Evolutionary conservation across 805 yeast genomes (phyloP).

Genomic region (Nakazawaea holstii): DNA sequence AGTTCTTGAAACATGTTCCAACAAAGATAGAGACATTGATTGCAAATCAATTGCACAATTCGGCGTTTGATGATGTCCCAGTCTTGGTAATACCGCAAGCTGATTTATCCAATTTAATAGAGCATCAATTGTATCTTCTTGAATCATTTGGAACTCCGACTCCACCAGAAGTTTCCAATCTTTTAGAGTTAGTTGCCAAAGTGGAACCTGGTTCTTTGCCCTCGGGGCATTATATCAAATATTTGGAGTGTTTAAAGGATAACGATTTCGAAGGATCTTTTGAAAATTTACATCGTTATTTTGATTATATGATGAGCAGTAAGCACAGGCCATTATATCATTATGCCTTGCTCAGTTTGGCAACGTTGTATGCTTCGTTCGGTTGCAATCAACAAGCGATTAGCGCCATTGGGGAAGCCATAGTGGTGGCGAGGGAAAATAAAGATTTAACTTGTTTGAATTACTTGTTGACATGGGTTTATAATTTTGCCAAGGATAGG

Average conservation of each 20-base stretch:
- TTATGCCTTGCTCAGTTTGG: slow-evolving; percentile 68
- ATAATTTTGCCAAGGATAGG: slow-evolving; percentile 60
- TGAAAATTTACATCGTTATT: slow-evolving; percentile 53
- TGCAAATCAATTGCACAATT: background rate
- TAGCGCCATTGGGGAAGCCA: slow-evolving; percentile 80
- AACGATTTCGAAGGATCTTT: slow-evolving; percentile 60
- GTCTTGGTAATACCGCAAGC: slow-evolving; percentile 39
- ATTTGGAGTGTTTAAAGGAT: slow-evolving; percentile 50
- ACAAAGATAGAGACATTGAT: slow-evolving; percentile 12
- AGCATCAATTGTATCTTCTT: slow-evolving; percentile 46
- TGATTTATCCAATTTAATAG: slow-evolving; percentile 44
- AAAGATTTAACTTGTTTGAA: slow-evolving; percentile 70
- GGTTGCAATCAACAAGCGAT: slow-evolving; percentile 65
- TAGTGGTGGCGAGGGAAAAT: slow-evolving; percentile 80
- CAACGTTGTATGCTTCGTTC: slow-evolving; percentile 65
- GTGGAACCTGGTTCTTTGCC: slow-evolving; percentile 38
- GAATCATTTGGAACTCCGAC: slow-evolving; percentile 49
- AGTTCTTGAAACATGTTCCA: slow-evolving; percentile 16
- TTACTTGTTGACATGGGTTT: slow-evolving; percentile 68
- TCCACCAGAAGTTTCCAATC: slow-evolving; percentile 35
- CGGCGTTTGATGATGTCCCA: slow-evolving; percentile 6
- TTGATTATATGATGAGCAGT: slow-evolving; percentile 71
- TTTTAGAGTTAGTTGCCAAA: slow-evolving; percentile 42
- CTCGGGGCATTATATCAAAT: slow-evolving; percentile 49
- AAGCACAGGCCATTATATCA: slow-evolving; percentile 64